These are phyloP conservation scores for Physcomitrellopsis africana DNA, from an alignment of 225 moss, liverwort and hornwort genomes.

Conservation along the genomic window DNA sequence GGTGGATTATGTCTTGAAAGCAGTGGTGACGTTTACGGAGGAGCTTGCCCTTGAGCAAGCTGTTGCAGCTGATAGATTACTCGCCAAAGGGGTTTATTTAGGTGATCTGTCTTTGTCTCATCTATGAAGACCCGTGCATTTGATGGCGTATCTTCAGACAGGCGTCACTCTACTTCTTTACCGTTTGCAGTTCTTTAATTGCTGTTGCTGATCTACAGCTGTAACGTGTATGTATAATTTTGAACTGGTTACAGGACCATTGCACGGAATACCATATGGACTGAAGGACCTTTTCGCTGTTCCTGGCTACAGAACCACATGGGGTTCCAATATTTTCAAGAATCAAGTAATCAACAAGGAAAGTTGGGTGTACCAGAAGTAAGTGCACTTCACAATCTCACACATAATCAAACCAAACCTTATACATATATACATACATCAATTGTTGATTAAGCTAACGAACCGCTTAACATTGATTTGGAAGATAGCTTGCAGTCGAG, in stretches of 20 bases:
- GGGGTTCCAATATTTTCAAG: slow-evolving; percentile 54
- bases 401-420: neutral
- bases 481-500: neutral
- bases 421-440: neutral
- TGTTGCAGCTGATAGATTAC: slow-evolving; percentile 51
- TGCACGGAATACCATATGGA: slow-evolving; percentile 75
- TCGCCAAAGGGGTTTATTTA: slow-evolving; percentile 54
- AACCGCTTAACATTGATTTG: neutral
- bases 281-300: slow-evolving; percentile 69
- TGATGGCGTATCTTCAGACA: neutral
- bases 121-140: neutral
- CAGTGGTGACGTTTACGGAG: slow-evolving; percentile 69
- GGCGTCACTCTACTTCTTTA: slow-evolving; percentile 1
- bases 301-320: slow-evolving; percentile 71
- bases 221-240: neutral
- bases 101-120: slow-evolving; percentile 34
- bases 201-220: neutral
- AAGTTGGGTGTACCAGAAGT: slow-evolving; percentile 73
- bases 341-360: slow-evolving; percentile 72
- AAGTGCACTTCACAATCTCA: neutral
- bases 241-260: slow-evolving; percentile 53
- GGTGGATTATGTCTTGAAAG: slow-evolving; percentile 58
- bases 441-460: neutral
- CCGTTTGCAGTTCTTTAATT: neutral
- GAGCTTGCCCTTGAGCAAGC: slow-evolving; percentile 67